A percentile compares a stretch with the other conserved stretches of the same genome.
Conservation (phyloP, 2,329 filamentous ascomycete genomes). For the Sclerotinia glacialis region DNA sequence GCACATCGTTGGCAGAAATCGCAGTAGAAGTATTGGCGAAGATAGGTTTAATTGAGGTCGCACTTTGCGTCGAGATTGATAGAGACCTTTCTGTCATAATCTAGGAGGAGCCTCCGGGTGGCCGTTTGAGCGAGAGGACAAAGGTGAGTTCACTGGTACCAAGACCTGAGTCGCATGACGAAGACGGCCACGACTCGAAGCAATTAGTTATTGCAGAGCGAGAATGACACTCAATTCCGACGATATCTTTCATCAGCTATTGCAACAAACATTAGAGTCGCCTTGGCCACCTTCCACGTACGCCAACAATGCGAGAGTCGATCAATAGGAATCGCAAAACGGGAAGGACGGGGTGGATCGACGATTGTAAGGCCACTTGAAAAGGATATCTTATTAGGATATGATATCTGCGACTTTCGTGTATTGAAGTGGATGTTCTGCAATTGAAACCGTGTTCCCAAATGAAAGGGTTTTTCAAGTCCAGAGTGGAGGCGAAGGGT, state of each 20-base stretch:
- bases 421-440: conserved; percentile 14
- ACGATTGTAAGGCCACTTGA: not conserved
- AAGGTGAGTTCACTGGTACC: conserved; percentile 40
- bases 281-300: conserved; percentile 12
- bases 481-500: conserved; percentile 20
- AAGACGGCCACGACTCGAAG: conserved; percentile 40
- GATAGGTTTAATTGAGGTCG: conserved; percentile 36
- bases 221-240: conserved; percentile 27
- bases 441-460: conserved; percentile 21
- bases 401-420: conserved; percentile 13
- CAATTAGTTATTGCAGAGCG: conserved; percentile 35
- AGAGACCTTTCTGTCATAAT: conserved; percentile 43
- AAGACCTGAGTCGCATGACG: conserved; percentile 42
- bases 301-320: conserved; percentile 14
- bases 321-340: conserved; percentile 1
- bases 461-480: conserved; percentile 22
- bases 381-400: not conserved
- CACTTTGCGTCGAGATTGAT: conserved; percentile 40
- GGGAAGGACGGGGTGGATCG: conserved; percentile 7
- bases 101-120: conserved; percentile 40
- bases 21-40: conserved; percentile 28
- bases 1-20: conserved; percentile 34
- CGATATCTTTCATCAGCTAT: conserved; percentile 36
- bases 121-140: conserved; percentile 37
- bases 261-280: conserved; percentile 15